phyloP scores from a whole-genome alignment of 164 flowering plant genomes.

The Houttuynia cordata region DNA sequence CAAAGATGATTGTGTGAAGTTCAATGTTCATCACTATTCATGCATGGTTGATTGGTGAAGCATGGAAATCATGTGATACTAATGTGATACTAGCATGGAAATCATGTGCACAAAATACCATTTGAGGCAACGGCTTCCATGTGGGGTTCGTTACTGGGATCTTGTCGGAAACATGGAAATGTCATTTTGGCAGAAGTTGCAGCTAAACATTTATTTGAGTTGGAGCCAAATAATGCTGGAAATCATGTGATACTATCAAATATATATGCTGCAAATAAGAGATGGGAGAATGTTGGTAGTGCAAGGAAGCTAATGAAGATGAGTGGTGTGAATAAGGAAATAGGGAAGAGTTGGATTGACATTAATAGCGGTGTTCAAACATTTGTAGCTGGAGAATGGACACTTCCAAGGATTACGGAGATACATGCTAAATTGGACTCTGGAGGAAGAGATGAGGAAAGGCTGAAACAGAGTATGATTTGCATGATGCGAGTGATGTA shows the following conservation, averaged over 20 bases:
- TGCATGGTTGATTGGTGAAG: slow-evolving; percentile 64
- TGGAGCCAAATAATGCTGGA: slow-evolving; percentile 70
- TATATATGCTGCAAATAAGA: slow-evolving; percentile 53
- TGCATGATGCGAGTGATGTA: slow-evolving; percentile 48
- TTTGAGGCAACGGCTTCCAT: slow-evolving; percentile 58
- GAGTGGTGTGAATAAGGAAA: slow-evolving; percentile 51
- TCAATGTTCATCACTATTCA: slow-evolving; percentile 55
- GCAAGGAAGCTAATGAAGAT: slow-evolving; percentile 55
- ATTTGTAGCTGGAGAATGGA: slow-evolving; percentile 60
- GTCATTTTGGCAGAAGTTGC: slow-evolving; percentile 64
- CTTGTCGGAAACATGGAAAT: slow-evolving; percentile 53
- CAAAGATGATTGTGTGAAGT: slow-evolving; percentile 26
- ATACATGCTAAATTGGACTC: slow-evolving; percentile 45
- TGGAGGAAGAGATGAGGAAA: slow-evolving; percentile 45
- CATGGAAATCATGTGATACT: slow-evolving; percentile 39
- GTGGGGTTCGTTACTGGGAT: slow-evolving; percentile 79
- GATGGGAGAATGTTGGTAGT: slow-evolving; percentile 55
- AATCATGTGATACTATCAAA: slow-evolving; percentile 68
- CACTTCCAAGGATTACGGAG: slow-evolving; percentile 44
- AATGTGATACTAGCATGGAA: too few relatives aligned
- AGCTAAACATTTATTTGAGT: slow-evolving; percentile 46
- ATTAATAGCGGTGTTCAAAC: slow-evolving; percentile 49
- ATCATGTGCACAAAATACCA: slow-evolving; percentile 47
- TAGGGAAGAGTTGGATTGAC: slow-evolving; percentile 83
- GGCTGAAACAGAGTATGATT: slow-evolving; percentile 38